Percentiles rank a stretch among this genome's conserved stretches.
These are phyloP conservation scores for Cantharellus cinnabarinus DNA, from an alignment of 768 basidiomycete genomes.

Conservation along the genomic window DNA sequence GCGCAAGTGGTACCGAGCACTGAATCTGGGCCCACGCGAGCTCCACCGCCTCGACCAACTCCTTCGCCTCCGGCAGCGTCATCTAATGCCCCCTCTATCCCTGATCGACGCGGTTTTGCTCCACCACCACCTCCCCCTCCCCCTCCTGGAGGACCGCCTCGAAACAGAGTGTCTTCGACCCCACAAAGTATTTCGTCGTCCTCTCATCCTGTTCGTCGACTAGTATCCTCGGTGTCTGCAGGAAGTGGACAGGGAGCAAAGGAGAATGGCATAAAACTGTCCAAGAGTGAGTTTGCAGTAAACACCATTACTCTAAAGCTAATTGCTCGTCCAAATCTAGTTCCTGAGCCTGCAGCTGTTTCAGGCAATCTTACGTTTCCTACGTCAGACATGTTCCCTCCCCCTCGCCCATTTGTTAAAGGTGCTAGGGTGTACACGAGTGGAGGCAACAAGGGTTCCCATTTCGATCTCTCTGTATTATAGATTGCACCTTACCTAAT, in stretches of 20 bases:
- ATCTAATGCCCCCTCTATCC: background rate
- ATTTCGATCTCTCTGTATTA: background rate
- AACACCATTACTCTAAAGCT: background rate
- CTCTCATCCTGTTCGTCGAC: too few species aligned
- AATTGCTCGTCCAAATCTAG: background rate
- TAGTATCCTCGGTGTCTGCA: too few species aligned
- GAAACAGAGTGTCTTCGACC: too few species aligned
- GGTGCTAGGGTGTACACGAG: background rate
- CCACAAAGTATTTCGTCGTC: too few species aligned
- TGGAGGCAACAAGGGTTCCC: background rate
- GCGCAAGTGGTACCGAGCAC: too few species aligned
- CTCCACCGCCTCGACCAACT: too few species aligned
- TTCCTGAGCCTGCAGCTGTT: background rate
- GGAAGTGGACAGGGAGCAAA: too few species aligned
- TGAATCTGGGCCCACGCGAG: too few species aligned
- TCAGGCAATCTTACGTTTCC: background rate
- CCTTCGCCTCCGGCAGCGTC: background rate
- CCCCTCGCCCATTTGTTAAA: background rate
- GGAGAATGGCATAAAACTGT: too few species aligned
- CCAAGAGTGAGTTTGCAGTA: background rate
- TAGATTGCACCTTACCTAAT: too few species aligned
- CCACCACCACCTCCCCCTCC: background rate
- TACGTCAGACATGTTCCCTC: background rate
- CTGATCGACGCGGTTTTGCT: background rate
- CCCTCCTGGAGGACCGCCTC: background rate